Percentiles rank a stretch among this genome's conserved stretches.
Conservation (phyloP, 2,329 filamentous ascomycete genomes). For the Diaporthe eres region DNA sequence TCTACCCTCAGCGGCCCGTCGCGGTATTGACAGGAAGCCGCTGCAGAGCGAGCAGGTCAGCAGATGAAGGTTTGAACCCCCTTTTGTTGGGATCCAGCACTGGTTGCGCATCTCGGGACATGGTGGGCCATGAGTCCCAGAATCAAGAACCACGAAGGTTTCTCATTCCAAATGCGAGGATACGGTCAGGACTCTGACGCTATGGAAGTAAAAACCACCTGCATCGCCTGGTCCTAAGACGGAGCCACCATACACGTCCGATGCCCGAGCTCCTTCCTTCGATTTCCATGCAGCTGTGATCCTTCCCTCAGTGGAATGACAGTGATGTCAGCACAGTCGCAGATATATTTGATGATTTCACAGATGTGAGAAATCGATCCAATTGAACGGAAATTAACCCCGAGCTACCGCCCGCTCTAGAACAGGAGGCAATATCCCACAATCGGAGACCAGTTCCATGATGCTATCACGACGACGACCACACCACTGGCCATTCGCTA, state of each 20-base stretch:
- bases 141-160: neutral
- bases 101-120: neutral
- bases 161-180: neutral
- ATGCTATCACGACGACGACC: neutral
- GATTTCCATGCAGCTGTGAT: conserved; percentile 7
- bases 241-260: neutral
- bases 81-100: neutral
- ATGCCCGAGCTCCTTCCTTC: neutral
- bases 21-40: neutral
- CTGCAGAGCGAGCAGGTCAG: neutral
- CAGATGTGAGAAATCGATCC: neutral
- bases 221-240: neutral
- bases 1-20: neutral
- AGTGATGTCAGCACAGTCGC: conserved; percentile 15
- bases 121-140: neutral
- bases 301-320: neutral
- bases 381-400: neutral
- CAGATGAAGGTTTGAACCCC: too few species aligned
- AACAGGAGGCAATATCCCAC: neutral
- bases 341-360: neutral
- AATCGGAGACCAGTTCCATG: neutral
- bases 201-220: neutral
- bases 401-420: neutral
- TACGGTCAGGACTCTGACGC: neutral
- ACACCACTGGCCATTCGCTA: neutral